These are phyloP conservation scores for Sherardia arvensis DNA, from an alignment of 257 asterid species.

Conservation along the genomic window DNA sequence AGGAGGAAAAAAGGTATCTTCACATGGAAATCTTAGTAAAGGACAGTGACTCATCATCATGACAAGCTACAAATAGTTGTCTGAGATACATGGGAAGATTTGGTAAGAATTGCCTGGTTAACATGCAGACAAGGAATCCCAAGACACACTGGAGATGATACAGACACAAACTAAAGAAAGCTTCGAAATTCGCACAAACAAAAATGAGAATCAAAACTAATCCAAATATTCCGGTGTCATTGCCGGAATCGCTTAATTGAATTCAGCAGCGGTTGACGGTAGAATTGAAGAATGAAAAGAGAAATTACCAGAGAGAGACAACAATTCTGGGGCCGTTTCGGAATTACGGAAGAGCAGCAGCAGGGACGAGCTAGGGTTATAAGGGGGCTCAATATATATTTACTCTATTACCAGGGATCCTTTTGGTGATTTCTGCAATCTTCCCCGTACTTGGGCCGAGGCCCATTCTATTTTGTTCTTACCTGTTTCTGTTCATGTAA, in stretches of 20 bases:
- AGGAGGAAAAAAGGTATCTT: neutral
- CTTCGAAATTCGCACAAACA: neutral
- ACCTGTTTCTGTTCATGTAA: no score
- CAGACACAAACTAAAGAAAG: neutral
- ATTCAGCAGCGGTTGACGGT: neutral
- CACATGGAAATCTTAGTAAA: neutral
- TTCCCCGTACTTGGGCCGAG: neutral
- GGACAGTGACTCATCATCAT: neutral
- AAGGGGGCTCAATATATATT: neutral
- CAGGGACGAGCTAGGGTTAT: constrained; percentile 2
- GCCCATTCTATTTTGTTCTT: neutral
- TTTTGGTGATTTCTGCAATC: neutral
- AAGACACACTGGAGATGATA: no score
- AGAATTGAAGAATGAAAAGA: neutral
- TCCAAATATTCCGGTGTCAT: neutral
- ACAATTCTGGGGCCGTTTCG: constrained; percentile 42
- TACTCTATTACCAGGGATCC: neutral
- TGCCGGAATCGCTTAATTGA: neutral
- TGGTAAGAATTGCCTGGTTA: no score
- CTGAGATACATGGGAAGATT: neutral
- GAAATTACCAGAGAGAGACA: constrained; percentile 34
- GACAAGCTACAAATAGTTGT: neutral
- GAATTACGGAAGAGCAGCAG: constrained; percentile 25
- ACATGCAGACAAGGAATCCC: no score
- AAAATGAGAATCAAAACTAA: neutral